Evolutionary conservation across 2,329 filamentous ascomycete genomes (phyloP).

Genomic region (Aspergillus sp.): DNA sequence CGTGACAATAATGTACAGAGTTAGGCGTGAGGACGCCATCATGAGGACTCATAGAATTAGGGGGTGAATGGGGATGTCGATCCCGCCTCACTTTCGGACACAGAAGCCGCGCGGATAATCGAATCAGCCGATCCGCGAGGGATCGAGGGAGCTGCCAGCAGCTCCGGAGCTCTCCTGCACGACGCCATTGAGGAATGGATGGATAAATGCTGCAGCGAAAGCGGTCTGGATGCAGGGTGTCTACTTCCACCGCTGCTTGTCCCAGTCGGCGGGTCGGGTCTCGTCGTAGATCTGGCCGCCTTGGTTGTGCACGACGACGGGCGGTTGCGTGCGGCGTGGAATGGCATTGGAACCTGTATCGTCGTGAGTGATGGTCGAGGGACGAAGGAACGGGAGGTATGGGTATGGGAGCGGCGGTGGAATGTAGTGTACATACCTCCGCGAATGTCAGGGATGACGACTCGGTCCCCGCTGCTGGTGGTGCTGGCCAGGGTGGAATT

Average conservation of each 20-base stretch:
- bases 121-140: neutral
- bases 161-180: slow-evolving; percentile 1
- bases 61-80: too few species aligned
- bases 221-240: neutral
- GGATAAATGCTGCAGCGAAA: neutral
- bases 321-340: slow-evolving; percentile 29
- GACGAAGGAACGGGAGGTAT: neutral
- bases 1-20: slow-evolving; percentile 2
- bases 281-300: slow-evolving; percentile 37
- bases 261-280: slow-evolving; percentile 37
- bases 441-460: slow-evolving; percentile 29
- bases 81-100: slow-evolving; percentile 25
- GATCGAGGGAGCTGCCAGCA: slow-evolving; percentile 14
- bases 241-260: slow-evolving; percentile 40
- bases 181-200: neutral
- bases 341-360: slow-evolving; percentile 30
- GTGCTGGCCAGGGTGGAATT: slow-evolving; percentile 34
- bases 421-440: slow-evolving; percentile 22
- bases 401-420: neutral
- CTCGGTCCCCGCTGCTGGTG: slow-evolving; percentile 29
- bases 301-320: slow-evolving; percentile 35
- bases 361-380: neutral
- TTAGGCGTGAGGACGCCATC: too few species aligned
- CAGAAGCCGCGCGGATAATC: slow-evolving; percentile 23
- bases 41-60: too few species aligned